A percentile compares a stretch with the other conserved stretches of the same genome.
phyloP scores from a whole-genome alignment of 192 early-diverging fungal genomes.

The Glomus cerebriforme region DNA sequence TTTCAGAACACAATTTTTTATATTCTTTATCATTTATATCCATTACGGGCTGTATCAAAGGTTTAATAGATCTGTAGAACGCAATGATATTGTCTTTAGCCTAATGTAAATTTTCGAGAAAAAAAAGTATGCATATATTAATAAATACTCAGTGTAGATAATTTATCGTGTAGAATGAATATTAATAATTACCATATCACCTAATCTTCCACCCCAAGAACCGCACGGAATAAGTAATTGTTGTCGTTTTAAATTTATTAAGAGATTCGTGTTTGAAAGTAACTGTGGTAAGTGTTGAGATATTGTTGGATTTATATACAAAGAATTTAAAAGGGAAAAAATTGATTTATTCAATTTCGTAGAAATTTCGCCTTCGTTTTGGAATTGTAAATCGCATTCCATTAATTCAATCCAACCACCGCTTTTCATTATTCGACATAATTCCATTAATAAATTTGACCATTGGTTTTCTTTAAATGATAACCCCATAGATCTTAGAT shows the following conservation, averaged over 20 bases:
- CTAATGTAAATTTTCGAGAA: neutral
- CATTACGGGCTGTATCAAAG: neutral
- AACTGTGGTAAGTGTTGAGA: neutral
- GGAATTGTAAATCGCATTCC: neutral
- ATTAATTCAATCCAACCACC: conserved; percentile 38
- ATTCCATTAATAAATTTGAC: neutral
- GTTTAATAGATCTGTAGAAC: neutral
- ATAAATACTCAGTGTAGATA: neutral
- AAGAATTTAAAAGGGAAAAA: neutral
- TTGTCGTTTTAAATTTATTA: neutral
- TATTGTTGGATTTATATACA: neutral
- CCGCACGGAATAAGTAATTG: neutral
- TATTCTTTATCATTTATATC: neutral
- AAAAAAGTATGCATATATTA: neutral
- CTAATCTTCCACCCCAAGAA: neutral
- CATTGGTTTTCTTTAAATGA: neutral
- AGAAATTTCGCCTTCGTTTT: neutral
- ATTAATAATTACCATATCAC: neutral
- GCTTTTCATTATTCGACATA: conserved; percentile 25
- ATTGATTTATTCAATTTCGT: neutral
- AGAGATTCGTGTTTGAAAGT: neutral
- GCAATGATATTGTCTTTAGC: neutral
- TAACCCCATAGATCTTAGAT: neutral
- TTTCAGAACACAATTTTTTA: neutral
- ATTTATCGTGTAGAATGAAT: neutral